Evolutionary conservation across 768 basidiomycete genomes (phyloP).

Genomic region (Trametes cinnabarina): DNA sequence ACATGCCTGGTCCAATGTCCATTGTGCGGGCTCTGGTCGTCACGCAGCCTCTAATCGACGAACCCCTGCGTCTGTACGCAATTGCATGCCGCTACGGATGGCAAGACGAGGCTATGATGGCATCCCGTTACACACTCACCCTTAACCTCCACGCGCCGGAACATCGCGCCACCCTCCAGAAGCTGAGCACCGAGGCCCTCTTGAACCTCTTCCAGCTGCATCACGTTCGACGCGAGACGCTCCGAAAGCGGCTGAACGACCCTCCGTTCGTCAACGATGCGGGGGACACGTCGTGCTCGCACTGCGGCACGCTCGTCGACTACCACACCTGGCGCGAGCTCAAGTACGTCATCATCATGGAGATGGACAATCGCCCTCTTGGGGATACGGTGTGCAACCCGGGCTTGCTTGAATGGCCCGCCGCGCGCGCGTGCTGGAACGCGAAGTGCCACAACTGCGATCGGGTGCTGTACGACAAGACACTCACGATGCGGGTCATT

Average conservation of each 20-base stretch:
- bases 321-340: conserved; percentile 66
- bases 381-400: conserved; percentile 54
- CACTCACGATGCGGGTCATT: conserved; percentile 52
- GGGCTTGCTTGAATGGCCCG: conserved; percentile 54
- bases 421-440: conserved; percentile 61
- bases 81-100: conserved; percentile 52
- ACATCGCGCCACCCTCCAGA: conserved; percentile 44
- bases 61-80: conserved; percentile 29
- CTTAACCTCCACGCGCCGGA: conserved; percentile 49
- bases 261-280: conserved; percentile 55
- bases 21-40: conserved; percentile 58
- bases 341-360: conserved; percentile 52
- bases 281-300: conserved; percentile 50
- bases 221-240: conserved; percentile 46
- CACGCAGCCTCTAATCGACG: conserved; percentile 45
- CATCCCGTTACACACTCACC: conserved; percentile 55
- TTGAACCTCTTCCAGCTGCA: conserved; percentile 57
- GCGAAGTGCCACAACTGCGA: conserved; percentile 53
- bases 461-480: conserved; percentile 54
- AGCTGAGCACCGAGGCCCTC: conserved; percentile 49
- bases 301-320: conserved; percentile 48
- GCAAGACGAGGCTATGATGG: conserved; percentile 51
- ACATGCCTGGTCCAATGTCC: conserved; percentile 63
- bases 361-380: conserved; percentile 57
- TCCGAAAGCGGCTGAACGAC: conserved; percentile 49